Evolutionary conservation across 2,329 filamentous ascomycete species (phyloP).

Genomic region (Pseudogymnoascus pannorum): DNA sequence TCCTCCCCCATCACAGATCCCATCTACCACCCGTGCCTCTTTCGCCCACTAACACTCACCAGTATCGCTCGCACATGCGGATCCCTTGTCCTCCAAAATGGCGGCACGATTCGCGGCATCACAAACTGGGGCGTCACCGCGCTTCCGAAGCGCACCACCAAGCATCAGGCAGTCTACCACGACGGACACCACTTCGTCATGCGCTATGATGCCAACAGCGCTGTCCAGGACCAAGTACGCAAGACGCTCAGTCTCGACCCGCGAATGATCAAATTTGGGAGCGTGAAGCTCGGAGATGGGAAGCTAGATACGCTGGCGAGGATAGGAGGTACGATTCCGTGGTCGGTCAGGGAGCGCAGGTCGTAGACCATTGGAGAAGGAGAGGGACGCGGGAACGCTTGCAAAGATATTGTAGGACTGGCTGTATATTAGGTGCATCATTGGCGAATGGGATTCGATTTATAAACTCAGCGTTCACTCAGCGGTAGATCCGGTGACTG

Average conservation of each 20-base stretch:
- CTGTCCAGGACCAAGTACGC: constrained; percentile 67
- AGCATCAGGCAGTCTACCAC: constrained; percentile 75
- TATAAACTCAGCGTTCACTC: constrained; percentile 3
- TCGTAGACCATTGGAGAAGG: background rate
- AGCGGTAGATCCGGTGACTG: background rate
- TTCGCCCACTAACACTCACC: constrained; percentile 10
- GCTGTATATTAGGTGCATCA: constrained; percentile 8
- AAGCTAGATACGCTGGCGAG: constrained; percentile 42
- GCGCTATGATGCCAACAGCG: constrained; percentile 77
- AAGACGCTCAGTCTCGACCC: constrained; percentile 78
- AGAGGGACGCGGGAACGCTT: background rate
- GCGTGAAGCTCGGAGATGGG: constrained; percentile 74
- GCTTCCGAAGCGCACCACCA: constrained; percentile 70
- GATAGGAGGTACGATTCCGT: constrained; percentile 26
- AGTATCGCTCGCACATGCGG: constrained; percentile 87
- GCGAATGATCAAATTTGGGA: constrained; percentile 76
- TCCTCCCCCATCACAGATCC: constrained; percentile 23
- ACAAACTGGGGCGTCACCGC: constrained; percentile 93
- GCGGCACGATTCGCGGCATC: constrained; percentile 85
- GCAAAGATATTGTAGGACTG: constrained; percentile 7
- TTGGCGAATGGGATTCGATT: constrained; percentile 7
- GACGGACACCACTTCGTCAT: constrained; percentile 96
- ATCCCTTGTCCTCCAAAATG: constrained; percentile 69
- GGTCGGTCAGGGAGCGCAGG: constrained; percentile 19
- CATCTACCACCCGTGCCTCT: background rate